Evolutionary conservation across 73 alveolate species (phyloP).

Genomic region (Paramecium pentaurelia): DNA sequence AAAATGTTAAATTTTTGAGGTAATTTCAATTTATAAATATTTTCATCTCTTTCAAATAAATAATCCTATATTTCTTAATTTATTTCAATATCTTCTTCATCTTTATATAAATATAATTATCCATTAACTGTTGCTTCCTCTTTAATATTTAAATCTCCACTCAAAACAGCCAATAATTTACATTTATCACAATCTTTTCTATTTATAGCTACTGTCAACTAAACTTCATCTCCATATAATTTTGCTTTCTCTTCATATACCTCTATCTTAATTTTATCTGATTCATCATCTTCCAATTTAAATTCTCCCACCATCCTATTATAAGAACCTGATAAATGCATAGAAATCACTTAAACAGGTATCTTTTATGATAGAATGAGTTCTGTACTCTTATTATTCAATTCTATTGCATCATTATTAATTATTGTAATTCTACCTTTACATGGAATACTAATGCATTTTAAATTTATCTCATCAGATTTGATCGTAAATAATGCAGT

Average conservation of each 20-base stretch:
- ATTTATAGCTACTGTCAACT: background rate
- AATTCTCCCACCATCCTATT: background rate
- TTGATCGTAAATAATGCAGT: background rate
- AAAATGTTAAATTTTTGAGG: background rate
- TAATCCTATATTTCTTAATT: background rate
- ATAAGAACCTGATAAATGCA: background rate
- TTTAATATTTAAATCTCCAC: background rate
- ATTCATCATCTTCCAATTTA: background rate
- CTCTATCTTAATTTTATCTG: background rate
- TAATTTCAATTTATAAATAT: background rate
- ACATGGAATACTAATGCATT: background rate
- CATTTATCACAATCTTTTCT: background rate
- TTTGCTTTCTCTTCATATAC: background rate
- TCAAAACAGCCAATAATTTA: background rate
- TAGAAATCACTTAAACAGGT: background rate
- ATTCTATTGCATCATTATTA: background rate
- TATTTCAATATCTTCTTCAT: background rate
- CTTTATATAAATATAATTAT: background rate
- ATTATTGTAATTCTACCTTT: background rate
- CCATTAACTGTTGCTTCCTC: background rate
- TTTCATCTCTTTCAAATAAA: background rate
- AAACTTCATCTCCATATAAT: background rate
- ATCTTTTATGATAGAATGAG: background rate
- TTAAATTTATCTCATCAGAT: background rate
- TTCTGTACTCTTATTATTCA: background rate